Evolutionary conservation across 306 rosid genomes (phyloP).

Genomic region (Begonia loranthoides): DNA sequence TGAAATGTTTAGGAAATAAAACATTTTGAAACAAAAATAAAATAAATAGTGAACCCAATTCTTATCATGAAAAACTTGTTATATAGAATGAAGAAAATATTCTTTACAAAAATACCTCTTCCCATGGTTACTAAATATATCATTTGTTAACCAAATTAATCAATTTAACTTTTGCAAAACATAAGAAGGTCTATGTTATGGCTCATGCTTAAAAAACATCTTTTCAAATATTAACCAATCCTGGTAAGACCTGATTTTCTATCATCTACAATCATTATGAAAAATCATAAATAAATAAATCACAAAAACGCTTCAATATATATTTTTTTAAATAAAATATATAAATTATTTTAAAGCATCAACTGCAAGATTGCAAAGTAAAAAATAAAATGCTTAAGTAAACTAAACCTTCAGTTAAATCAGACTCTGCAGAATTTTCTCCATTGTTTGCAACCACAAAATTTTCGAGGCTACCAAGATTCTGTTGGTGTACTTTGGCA

Average conservation of each 20-base stretch:
- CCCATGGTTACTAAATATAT: no score
- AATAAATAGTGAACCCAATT: not conserved
- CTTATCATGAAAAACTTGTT: slow-evolving; percentile 3
- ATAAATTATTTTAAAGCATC: not conserved
- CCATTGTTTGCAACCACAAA: slow-evolving; percentile 20
- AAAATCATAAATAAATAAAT: not conserved
- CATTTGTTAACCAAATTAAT: no score
- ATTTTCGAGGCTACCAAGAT: slow-evolving; percentile 30
- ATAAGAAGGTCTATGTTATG: not conserved
- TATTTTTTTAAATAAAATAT: not conserved
- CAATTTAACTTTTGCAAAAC: no score
- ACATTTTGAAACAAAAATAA: not conserved
- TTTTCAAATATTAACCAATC: not conserved
- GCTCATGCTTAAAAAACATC: not conserved
- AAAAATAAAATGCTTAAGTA: slow-evolving; percentile 6
- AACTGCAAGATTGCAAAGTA: not conserved
- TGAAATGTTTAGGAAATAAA: not conserved
- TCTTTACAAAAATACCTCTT: not conserved
- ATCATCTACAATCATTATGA: no score
- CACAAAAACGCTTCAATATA: not conserved
- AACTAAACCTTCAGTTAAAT: slow-evolving; percentile 39
- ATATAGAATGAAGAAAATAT: not conserved
- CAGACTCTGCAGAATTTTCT: slow-evolving; percentile 31
- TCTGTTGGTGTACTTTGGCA: slow-evolving; percentile 67
- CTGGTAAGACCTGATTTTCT: no score